Evolutionary conservation across 2,329 filamentous ascomycete genomes (phyloP), one percentile per base, ranked within the genome.

Genomic region (Monilinia aucupariae): DNA sequence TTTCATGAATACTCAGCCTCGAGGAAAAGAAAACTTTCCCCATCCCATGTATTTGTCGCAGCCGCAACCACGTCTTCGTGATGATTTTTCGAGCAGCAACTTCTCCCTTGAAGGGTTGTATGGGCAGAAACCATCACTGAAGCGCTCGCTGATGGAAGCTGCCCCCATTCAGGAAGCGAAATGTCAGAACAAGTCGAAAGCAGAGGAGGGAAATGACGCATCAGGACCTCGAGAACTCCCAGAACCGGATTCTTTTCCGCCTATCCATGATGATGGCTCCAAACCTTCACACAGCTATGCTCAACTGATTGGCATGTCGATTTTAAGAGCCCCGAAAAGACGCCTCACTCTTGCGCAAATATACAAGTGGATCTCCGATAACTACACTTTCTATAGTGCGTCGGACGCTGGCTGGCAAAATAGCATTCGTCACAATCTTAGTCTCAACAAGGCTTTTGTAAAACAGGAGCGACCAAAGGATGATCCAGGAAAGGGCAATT

Each of bases 311-410:
- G 94, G 91, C 73, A 97, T 97, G 92, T 92, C 94, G 59, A 97
- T 99, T 70, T 81, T 97, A 27, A 87, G 92, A 66, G 91, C 94
- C 5, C 88, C 90, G 15, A 86, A 88, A 65, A 87, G 92, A 65
- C 88, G 90, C 59, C 81, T 97, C 66, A 97, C 94, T 0, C 82
- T 99, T 22, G 87, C 92, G 32, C 92, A 97, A 75, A 99, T 99
- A 70, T 99, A 97, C 82, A 96, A 96, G 74, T 99, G 94, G 93
- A 97, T 99, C 71, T 96, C 91, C n/a, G 91, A 96, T 74, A 92
- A 88, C 22, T 97, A 90, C 74, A 87, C 85, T 6, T 97, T 93
- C 77, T 99, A 97, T 79, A 87, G 85, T 69, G 84, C 86, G 50
- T 84, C 87, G 62, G 92, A 97, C 71, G 86, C 90, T 13, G 93